These are phyloP conservation scores for Diaporthe aspalathi DNA, from an alignment of 2,329 filamentous ascomycete species.

Conservation along the genomic window DNA sequence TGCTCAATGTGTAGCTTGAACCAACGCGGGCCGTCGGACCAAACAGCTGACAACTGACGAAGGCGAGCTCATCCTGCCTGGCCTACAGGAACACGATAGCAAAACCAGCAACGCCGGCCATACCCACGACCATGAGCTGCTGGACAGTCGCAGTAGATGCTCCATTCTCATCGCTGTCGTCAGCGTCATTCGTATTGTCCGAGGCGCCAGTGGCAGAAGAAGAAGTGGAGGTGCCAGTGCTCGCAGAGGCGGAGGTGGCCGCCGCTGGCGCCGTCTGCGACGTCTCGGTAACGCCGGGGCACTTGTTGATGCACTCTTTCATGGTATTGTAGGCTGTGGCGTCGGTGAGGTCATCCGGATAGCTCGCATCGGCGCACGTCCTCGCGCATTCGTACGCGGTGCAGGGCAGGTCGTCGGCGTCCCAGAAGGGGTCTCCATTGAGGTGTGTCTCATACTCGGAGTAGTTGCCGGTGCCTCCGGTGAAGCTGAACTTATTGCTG, in stretches of 20 bases:
- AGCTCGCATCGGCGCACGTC: constrained; percentile 15
- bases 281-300: constrained; percentile 10
- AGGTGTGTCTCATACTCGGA: constrained; percentile 35
- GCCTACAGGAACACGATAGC: not conserved
- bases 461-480: constrained; percentile 38
- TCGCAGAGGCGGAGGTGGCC: not conserved
- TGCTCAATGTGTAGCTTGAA: not conserved
- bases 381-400: constrained; percentile 6
- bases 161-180: not conserved
- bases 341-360: constrained; percentile 11
- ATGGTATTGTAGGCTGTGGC: constrained; percentile 42
- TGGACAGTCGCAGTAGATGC: not conserved
- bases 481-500: constrained; percentile 35
- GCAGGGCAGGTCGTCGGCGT: constrained; percentile 13
- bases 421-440: constrained; percentile 17
- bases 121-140: constrained; percentile 5
- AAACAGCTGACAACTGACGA: not conserved
- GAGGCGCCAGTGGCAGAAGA: not conserved
- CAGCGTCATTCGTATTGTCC: not conserved
- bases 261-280: constrained; percentile 4
- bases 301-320: not conserved
- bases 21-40: too few species aligned
- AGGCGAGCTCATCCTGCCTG: not conserved
- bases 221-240: not conserved
- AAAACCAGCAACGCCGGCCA: constrained; percentile 8